Conservation (phyloP, 768 basidiomycete species). For the Leccinum broughii region DNA sequence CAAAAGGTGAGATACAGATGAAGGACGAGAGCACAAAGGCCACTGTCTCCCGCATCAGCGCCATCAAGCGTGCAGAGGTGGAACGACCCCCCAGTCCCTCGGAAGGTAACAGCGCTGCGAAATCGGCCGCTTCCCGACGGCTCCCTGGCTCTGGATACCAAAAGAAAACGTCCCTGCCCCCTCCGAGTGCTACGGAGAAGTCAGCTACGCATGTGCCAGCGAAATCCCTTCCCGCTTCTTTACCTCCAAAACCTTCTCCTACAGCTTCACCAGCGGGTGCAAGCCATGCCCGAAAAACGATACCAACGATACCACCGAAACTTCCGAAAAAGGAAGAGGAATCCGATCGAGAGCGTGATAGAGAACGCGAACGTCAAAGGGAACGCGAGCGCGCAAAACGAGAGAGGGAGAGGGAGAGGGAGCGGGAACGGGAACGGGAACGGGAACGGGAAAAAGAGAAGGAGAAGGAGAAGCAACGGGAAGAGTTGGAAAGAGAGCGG, state of each 20-base stretch:
- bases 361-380: slow-evolving; percentile 24
- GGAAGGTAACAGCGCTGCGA: slow-evolving; percentile 10
- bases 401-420: slow-evolving; percentile 12
- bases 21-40: slow-evolving; percentile 38
- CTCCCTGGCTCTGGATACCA: slow-evolving; percentile 52
- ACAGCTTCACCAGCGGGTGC: slow-evolving; percentile 26
- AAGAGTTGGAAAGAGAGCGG: slow-evolving; percentile 23
- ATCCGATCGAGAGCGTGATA: slow-evolving; percentile 29
- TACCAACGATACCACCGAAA: slow-evolving; percentile 25
- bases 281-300: slow-evolving; percentile 31
- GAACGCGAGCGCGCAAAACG: slow-evolving; percentile 29
- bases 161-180: slow-evolving; percentile 33
- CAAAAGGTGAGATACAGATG: slow-evolving; percentile 40
- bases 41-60: slow-evolving; percentile 32
- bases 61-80: slow-evolving; percentile 29
- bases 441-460: slow-evolving; percentile 21
- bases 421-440: slow-evolving; percentile 15
- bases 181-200: slow-evolving; percentile 23
- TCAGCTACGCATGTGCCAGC: slow-evolving; percentile 31
- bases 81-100: slow-evolving; percentile 25
- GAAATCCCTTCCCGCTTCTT: slow-evolving; percentile 30
- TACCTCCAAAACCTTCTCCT: slow-evolving; percentile 37
- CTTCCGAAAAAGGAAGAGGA: slow-evolving; percentile 27
- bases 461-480: slow-evolving; percentile 24
- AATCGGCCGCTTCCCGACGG: slow-evolving; percentile 33